phyloP scores from a whole-genome alignment of 1,139 yeast species.

The Hanseniaspora uvarum region DNA sequence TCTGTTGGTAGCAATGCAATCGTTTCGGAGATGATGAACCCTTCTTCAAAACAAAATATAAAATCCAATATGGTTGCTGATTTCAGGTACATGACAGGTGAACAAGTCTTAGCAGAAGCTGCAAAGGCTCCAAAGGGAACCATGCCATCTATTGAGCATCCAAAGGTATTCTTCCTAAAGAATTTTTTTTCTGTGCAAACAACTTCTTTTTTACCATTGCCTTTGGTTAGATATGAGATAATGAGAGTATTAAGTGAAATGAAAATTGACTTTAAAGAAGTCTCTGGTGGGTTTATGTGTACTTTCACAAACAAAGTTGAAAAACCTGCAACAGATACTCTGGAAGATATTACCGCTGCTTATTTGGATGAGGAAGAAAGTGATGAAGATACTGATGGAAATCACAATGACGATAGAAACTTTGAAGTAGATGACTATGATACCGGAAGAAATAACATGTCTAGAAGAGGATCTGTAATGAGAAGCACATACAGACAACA shows the following conservation, averaged over 20 bases:
- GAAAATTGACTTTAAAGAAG: constrained; percentile 78
- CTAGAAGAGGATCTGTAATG: constrained; percentile 17
- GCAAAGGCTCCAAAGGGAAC: constrained; percentile 61
- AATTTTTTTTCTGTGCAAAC: constrained; percentile 95
- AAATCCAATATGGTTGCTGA: constrained; percentile 40
- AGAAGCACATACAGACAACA: constrained; percentile 24
- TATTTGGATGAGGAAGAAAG: constrained; percentile 3
- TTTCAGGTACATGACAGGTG: constrained; percentile 42
- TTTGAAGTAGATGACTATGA: neutral
- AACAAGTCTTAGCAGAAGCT: constrained; percentile 56
- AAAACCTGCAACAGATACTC: neutral
- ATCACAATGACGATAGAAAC: neutral
- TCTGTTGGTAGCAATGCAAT: constrained; percentile 67
- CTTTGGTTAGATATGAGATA: constrained; percentile 77
- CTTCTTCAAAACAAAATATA: constrained; percentile 31
- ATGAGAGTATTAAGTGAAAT: constrained; percentile 65
- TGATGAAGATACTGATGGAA: neutral
- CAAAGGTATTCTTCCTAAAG: constrained; percentile 80
- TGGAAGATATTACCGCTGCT: constrained; percentile 16
- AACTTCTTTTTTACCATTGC: constrained; percentile 84
- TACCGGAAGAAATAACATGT: constrained; percentile 15
- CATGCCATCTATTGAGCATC: constrained; percentile 91
- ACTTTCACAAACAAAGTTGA: constrained; percentile 37
- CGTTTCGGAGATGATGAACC: constrained; percentile 23
- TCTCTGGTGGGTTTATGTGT: constrained; percentile 89